A percentile compares a stretch with the other conserved stretches of the same genome.
phyloP scores from a whole-genome alignment of 2,329 filamentous ascomycete species.

The Trichoderma endophyticum region DNA sequence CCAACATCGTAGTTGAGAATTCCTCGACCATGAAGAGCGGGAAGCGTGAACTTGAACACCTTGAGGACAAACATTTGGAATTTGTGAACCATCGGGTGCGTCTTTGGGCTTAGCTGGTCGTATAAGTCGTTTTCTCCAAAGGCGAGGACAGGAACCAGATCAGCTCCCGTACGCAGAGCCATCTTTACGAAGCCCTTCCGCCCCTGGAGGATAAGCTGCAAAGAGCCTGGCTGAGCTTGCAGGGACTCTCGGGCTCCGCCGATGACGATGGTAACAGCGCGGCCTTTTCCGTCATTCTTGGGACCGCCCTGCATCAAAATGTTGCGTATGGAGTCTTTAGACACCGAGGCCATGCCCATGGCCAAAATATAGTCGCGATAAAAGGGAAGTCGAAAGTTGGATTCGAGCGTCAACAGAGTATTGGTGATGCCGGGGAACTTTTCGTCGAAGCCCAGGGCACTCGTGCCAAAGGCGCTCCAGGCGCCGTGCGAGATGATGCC shows the following conservation, averaged over 20 bases:
- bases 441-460: conserved; percentile 79
- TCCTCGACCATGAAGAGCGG: conserved; percentile 83
- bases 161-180: conserved; percentile 86
- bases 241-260: conserved; percentile 91
- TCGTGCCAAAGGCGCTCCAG: conserved; percentile 86
- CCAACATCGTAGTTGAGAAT: conserved; percentile 98
- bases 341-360: conserved; percentile 85
- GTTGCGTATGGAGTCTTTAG: conserved; percentile 87
- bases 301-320: conserved; percentile 74
- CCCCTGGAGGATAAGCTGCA: conserved; percentile 75
- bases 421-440: conserved; percentile 96
- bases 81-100: conserved; percentile 75
- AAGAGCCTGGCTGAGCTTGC: conserved; percentile 73
- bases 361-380: conserved; percentile 93
- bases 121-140: conserved; percentile 98
- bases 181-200: conserved; percentile 94
- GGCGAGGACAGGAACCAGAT: conserved; percentile 84
- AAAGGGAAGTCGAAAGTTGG: conserved; percentile 89
- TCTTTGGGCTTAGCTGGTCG: conserved; percentile 75
- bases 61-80: conserved; percentile 82
- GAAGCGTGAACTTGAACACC: conserved; percentile 86
- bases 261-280: conserved; percentile 94
- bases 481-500: conserved; percentile 98
- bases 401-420: conserved; percentile 87
- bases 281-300: conserved; percentile 80